phyloP scores from a whole-genome alignment of 768 basidiomycete species.

The Coprinopsis strossmayeri region DNA sequence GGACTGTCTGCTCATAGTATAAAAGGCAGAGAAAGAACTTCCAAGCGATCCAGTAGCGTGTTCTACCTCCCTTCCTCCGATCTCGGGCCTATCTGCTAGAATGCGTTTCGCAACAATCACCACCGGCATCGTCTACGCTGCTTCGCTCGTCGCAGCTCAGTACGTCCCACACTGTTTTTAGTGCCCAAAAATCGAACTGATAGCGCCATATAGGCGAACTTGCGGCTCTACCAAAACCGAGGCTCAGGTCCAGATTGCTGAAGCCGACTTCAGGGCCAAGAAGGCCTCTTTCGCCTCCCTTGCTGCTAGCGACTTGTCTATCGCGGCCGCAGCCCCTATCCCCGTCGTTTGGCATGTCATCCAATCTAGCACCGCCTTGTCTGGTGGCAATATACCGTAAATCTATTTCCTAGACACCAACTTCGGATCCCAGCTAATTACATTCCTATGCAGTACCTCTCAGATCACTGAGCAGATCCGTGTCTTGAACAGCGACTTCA shows the following conservation, averaged over 20 bases:
- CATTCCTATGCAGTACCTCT: slow-evolving; percentile 23
- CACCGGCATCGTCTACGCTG: neutral
- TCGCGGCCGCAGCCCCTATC: neutral
- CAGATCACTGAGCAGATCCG: slow-evolving; percentile 30
- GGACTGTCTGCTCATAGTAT: too few relatives aligned
- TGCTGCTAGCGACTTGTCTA: neutral
- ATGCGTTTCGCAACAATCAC: neutral
- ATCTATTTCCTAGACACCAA: slow-evolving; percentile 2
- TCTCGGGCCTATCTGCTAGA: too few relatives aligned
- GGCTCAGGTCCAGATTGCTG: neutral
- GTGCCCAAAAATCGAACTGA: neutral
- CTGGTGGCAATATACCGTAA: neutral
- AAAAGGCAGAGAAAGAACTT: too few relatives aligned
- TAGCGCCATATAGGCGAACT: neutral
- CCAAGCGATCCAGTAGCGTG: too few relatives aligned
- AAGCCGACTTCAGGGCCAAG: neutral
- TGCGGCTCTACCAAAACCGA: neutral
- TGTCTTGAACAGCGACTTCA: slow-evolving; percentile 37
- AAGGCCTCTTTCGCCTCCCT: neutral
- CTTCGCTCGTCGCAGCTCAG: neutral
- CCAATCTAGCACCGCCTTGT: neutral
- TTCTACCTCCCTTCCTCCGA: too few relatives aligned
- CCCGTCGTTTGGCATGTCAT: neutral
- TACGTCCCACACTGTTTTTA: neutral
- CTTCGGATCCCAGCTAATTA: too few relatives aligned